Evolutionary conservation across 2,329 filamentous ascomycete species (phyloP), one percentile per base, ranked within the genome.

Genomic region (Clarireedia homoeocarpa): DNA sequence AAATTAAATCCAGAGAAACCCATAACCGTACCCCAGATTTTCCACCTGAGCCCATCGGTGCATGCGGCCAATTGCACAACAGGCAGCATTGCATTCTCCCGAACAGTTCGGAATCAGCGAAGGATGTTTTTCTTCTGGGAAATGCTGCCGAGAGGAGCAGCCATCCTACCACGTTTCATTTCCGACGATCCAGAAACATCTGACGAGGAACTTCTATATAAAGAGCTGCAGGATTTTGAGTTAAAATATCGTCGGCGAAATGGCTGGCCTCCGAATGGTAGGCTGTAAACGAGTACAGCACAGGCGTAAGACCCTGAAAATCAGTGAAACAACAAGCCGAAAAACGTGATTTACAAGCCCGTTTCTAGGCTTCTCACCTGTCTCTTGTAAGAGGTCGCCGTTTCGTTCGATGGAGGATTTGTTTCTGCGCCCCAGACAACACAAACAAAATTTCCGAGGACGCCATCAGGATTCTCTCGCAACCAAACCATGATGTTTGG

Each of bases 361-460:
- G 20, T 20, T 20, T 34, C 12, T 10, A 34, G 30, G 30, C 30
- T 34, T 34, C 10, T 34, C 30, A 12, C 30, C 20, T 20, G 20
- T 20, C 20, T 20, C 20, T 20, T 20, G 30, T 34, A 12, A 34
- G 30, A 34, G 5, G 23, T 15, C 14, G 24, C 12, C 42, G 24
- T 45, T 24, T 48, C 42, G 38, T 39, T 42, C 39, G 7, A 7
- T 42, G 48, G 48, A 45, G 51, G 40, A 40, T 42, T 2, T 26
- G 5, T 50, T 44, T 55, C 52, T 55, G 46, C 52, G 46, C 52
- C 52, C 24, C 46, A 55, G 50, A 48, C 52, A 49, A 27, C 24
- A 42, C 40, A 24, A 26, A 49, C 20, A 7, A 34, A 50, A 55
- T 50, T 30, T 36, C 38, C 12, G 38, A 36, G 23, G 24, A 17